phyloP scores from a whole-genome alignment of 345 rosid genomes.

The Corymbia maculata region DNA sequence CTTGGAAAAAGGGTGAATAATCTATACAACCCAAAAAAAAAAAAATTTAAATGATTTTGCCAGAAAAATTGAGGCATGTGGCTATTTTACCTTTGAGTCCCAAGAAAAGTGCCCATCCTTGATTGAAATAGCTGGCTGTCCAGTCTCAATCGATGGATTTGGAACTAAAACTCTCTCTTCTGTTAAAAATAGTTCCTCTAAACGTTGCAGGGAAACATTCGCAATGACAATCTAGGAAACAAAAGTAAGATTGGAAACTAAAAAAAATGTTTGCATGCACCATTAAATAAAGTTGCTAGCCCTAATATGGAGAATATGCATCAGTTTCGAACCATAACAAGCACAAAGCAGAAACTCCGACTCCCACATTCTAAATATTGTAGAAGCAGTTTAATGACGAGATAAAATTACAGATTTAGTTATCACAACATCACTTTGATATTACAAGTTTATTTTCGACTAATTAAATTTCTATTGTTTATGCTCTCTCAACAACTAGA shows the following conservation, averaged over 20 bases:
- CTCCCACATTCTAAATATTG: not conserved
- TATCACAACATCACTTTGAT: not conserved
- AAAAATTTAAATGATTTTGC: not conserved
- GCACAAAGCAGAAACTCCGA: not conserved
- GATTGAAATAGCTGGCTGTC: conserved; percentile 71
- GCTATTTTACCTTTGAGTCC: conserved; percentile 60
- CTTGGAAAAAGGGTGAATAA: too few relatives aligned
- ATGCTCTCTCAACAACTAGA: not conserved
- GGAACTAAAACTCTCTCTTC: conserved; percentile 71
- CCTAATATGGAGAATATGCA: not conserved
- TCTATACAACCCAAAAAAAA: not conserved
- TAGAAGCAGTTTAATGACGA: not conserved
- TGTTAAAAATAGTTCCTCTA: conserved; percentile 73
- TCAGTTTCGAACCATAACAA: not conserved
- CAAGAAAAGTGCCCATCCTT: conserved; percentile 77
- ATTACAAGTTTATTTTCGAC: not conserved
- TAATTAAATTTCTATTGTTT: not conserved
- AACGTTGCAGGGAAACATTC: conserved; percentile 79
- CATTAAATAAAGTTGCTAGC: not conserved
- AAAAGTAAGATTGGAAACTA: not conserved
- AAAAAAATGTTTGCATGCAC: not conserved
- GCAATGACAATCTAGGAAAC: conserved; percentile 71
- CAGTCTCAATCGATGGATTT: conserved; percentile 71
- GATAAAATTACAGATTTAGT: not conserved
- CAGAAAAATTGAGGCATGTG: not conserved